phyloP scores from a whole-genome alignment of 306 rosid genomes.

The Casuarina glauca region DNA sequence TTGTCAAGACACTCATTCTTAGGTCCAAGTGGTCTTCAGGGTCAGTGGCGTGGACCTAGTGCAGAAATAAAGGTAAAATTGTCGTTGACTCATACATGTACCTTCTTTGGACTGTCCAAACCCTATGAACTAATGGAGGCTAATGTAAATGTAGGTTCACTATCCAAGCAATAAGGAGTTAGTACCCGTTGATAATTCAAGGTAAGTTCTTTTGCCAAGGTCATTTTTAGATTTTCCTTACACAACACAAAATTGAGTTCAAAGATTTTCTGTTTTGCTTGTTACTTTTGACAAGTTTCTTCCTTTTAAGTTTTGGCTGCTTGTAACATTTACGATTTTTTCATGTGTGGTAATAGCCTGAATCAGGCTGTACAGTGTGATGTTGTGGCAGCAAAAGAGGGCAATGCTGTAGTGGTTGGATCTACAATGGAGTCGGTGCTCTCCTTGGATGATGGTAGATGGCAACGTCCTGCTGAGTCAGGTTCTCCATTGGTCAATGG shows the following conservation, averaged over 20 bases:
- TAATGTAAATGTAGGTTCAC: slow-evolving; percentile 58
- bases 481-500: slow-evolving; percentile 48
- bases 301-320: slow-evolving; percentile 30
- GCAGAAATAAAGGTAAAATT: slow-evolving; percentile 63
- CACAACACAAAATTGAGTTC: slow-evolving; percentile 14
- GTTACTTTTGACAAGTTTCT: slow-evolving; percentile 17
- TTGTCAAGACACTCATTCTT: slow-evolving; percentile 92
- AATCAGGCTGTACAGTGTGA: slow-evolving; percentile 68
- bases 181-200: slow-evolving; percentile 41
- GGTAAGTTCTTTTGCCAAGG: slow-evolving; percentile 46
- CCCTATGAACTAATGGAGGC: not conserved
- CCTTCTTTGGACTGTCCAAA: slow-evolving; percentile 11
- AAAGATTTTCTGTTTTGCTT: slow-evolving; percentile 7
- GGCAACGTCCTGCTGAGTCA: slow-evolving; percentile 56
- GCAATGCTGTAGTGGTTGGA: slow-evolving; percentile 44
- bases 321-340: slow-evolving; percentile 32
- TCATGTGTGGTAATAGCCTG: slow-evolving; percentile 51
- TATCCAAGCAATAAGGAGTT: slow-evolving; percentile 82
- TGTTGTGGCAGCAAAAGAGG: slow-evolving; percentile 63
- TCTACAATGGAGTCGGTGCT: slow-evolving; percentile 86
- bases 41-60: slow-evolving; percentile 89
- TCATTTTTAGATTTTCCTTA: slow-evolving; percentile 5
- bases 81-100: not conserved
- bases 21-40: slow-evolving; percentile 91
- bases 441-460: slow-evolving; percentile 83